A percentile compares a stretch with the other conserved stretches of the same genome.
Evolutionary conservation across 345 rosid genomes (phyloP).

Genomic region (Eucalyptus virginea): DNA sequence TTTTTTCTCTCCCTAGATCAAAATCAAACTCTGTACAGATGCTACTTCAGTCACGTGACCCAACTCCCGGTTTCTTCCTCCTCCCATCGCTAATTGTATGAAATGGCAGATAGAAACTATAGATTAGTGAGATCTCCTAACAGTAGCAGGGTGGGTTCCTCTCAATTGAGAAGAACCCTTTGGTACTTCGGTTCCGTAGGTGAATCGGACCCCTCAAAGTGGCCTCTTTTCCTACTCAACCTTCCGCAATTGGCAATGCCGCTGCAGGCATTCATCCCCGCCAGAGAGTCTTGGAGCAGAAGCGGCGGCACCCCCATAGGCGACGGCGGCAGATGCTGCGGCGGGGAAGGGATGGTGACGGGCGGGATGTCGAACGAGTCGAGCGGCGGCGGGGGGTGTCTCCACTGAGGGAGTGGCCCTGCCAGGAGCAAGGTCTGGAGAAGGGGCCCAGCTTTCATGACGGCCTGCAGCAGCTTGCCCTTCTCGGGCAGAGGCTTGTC

Average conservation of each 20-base stretch:
- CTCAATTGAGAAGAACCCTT: not conserved
- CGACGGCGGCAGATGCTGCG: slow-evolving; percentile 20
- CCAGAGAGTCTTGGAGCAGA: slow-evolving; percentile 23
- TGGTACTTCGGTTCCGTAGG: slow-evolving; percentile 52
- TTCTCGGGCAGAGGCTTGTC: slow-evolving; percentile 89
- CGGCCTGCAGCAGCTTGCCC: slow-evolving; percentile 93
- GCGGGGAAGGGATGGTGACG: slow-evolving; percentile 49
- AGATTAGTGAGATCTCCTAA: not conserved
- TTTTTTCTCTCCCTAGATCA: not conserved
- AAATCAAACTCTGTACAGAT: not conserved
- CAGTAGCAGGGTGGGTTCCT: not conserved
- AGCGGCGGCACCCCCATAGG: not conserved
- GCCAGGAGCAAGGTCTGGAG: slow-evolving; percentile 87
- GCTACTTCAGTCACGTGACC: not conserved
- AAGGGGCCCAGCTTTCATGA: slow-evolving; percentile 90
- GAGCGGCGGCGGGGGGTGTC: slow-evolving; percentile 93
- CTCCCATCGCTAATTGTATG: not conserved
- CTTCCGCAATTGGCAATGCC: slow-evolving; percentile 26
- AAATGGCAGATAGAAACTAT: not conserved
- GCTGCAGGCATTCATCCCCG: not conserved
- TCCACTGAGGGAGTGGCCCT: slow-evolving; percentile 96
- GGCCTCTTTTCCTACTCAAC: slow-evolving; percentile 51
- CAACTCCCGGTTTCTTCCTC: not conserved
- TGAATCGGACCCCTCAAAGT: slow-evolving; percentile 41
- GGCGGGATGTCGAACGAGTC: slow-evolving; percentile 92